Conservation (phyloP, 768 basidiomycete genomes). For the Daedaleopsis nitida region DNA sequence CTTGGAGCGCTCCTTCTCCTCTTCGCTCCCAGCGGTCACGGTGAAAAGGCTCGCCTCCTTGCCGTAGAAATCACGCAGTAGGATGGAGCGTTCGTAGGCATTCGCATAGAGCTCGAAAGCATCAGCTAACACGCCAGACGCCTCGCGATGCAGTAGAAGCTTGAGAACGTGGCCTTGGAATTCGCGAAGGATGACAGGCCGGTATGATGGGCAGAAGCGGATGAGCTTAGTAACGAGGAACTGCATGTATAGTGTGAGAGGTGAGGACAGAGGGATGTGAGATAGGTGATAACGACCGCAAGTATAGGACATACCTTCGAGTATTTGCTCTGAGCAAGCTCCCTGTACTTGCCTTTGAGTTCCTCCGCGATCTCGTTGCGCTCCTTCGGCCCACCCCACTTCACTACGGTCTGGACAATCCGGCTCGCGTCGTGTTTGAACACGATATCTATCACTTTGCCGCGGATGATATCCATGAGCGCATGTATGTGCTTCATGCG, state of each 20-base stretch:
- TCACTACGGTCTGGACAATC: constrained; percentile 81
- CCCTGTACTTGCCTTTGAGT: constrained; percentile 77
- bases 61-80: constrained; percentile 89
- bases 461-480: constrained; percentile 76
- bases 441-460: constrained; percentile 82
- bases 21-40: constrained; percentile 57
- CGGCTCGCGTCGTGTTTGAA: constrained; percentile 92
- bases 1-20: constrained; percentile 64
- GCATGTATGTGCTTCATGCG: constrained; percentile 73
- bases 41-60: constrained; percentile 79
- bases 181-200: constrained; percentile 74
- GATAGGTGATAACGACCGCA: not conserved
- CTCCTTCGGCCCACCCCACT: constrained; percentile 74
- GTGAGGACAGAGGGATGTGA: not conserved
- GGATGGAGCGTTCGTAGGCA: constrained; percentile 77
- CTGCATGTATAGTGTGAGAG: constrained; percentile 38
- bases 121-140: constrained; percentile 81
- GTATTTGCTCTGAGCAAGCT: constrained; percentile 84
- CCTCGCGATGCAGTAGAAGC: constrained; percentile 83
- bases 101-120: constrained; percentile 88
- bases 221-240: constrained; percentile 83
- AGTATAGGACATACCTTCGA: constrained; percentile 63
- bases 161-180: constrained; percentile 77
- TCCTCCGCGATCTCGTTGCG: constrained; percentile 81
- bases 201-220: constrained; percentile 71